These are phyloP conservation scores for Yamadazyma taylorii DNA, from an alignment of 1,139 yeast genomes.

Conservation along the genomic window DNA sequence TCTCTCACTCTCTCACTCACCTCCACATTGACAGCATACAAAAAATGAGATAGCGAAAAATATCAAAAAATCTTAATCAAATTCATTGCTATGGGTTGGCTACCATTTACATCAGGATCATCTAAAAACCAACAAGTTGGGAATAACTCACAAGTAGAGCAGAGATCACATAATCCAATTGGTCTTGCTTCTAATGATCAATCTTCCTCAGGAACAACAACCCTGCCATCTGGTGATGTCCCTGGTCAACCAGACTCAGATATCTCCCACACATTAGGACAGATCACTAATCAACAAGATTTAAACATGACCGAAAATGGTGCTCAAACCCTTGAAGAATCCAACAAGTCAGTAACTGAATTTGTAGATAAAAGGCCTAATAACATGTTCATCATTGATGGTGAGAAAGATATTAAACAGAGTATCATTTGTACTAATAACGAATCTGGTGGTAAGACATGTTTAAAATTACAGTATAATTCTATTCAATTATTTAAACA, in stretches of 20 bases:
- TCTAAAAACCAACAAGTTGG: not conserved
- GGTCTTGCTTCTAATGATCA: conserved; percentile 13
- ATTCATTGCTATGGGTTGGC: conserved; percentile 15
- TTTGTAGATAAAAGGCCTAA: conserved; percentile 29
- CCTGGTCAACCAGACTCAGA: conserved; percentile 21
- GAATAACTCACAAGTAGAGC: conserved; percentile 28
- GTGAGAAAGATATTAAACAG: conserved; percentile 38
- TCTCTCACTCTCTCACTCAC: too few relatives aligned
- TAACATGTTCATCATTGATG: conserved; percentile 44
- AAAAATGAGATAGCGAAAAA: conserved; percentile 1
- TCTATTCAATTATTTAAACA: conserved; percentile 44
- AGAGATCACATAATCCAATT: conserved; percentile 35
- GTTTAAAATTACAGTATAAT: conserved; percentile 40
- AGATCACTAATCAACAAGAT: conserved; percentile 24
- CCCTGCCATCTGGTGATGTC: too few relatives aligned
- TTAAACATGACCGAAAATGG: conserved; percentile 17
- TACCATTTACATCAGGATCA: conserved; percentile 11
- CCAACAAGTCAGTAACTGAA: conserved; percentile 16
- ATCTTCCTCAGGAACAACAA: too few relatives aligned
- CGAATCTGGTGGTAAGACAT: conserved; percentile 44
- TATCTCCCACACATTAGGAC: conserved; percentile 39
- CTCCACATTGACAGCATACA: not conserved
- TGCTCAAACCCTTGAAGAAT: conserved; percentile 10
- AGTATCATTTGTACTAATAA: conserved; percentile 47
- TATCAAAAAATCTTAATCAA: not conserved